Evolutionary conservation across 371 early-diverging fungal genomes (phyloP), one percentile per base, ranked within the genome.

Genomic region (Actinomortierella ambigua): DNA sequence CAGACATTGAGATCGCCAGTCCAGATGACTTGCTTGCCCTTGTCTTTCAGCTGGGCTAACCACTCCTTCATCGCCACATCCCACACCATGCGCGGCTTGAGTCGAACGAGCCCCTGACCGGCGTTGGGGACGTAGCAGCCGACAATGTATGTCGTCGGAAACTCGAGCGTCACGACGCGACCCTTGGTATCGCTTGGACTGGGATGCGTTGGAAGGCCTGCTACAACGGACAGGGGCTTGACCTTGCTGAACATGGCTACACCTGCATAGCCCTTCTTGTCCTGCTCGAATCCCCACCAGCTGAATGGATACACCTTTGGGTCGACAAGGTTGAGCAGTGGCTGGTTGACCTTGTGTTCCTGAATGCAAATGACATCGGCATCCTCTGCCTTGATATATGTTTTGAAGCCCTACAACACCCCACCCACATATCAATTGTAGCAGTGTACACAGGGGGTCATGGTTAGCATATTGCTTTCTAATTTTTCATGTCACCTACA

Each of bases 1-100:
- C 94, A 92, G 15, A 96, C 96, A 69, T 96, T 96, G 39, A 96
- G 69, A 77, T 96, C 96, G 51, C 96, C 96, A 4, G 91, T 78
- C 90, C 92, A 95, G 46, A 96, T 80, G 3, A 95, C 85, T 2
- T 89, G 84, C 76, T 93, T 92, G 8, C 79, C 79, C 52, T 80
- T 82, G 53, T 81, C 76, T 59, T 93, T 92, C 27, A 96, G 78
- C 7, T 80, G 77, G 9, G 82, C 63, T 44, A 96, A 70, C 61
- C 90, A 88, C 55, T 81, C 80, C 57, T 83, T 81, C 86, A 96
- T 89, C 27, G 77, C 77, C 11, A 55, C 66, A 68, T 91, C 91
- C 81, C 89, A 95, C 18, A 83, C 77, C 56, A 81, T 81, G 39
- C 90, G 82, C 48, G 82, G 80, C 20, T 79, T 82, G 41, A 95